These are phyloP conservation scores for Gossypium rotundifolium DNA, from an alignment of 345 rosid species.

Conservation along the genomic window DNA sequence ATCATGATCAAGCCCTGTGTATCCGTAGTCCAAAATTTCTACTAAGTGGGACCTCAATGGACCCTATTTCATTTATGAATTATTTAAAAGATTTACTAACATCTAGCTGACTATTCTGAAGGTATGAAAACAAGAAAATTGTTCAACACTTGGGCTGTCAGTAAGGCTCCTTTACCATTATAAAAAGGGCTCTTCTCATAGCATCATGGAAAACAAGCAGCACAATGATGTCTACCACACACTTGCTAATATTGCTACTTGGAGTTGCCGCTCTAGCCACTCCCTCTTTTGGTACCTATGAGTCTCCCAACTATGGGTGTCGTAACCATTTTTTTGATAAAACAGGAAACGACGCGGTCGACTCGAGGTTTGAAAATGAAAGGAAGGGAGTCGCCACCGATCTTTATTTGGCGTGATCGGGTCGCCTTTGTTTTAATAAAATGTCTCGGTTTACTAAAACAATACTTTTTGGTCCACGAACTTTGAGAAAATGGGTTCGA, in stretches of 20 bases:
- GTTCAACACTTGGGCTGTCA: background rate
- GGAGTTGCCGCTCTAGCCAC: conserved; percentile 22
- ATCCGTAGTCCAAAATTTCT: background rate
- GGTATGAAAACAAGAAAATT: background rate
- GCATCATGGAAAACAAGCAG: background rate
- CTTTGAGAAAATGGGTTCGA: too few relatives aligned
- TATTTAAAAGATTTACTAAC: background rate
- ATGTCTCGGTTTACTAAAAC: too few relatives aligned
- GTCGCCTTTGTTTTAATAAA: too few relatives aligned
- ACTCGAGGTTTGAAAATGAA: too few relatives aligned
- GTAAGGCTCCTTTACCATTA: conserved; percentile 2
- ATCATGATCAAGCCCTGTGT: background rate
- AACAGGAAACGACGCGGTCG: too few relatives aligned
- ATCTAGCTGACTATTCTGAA: background rate
- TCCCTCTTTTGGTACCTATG: conserved; percentile 11
- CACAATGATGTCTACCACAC: conserved; percentile 18
- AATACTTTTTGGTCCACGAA: too few relatives aligned
- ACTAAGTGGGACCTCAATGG: background rate
- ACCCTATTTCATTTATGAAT: background rate
- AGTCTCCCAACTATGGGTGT: background rate
- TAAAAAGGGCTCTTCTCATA: background rate
- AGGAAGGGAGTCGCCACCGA: too few relatives aligned
- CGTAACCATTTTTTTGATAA: too few relatives aligned
- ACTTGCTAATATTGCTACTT: conserved; percentile 20
- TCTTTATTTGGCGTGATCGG: too few relatives aligned